Percentiles rank a stretch among this genome's conserved stretches.
Conservation (phyloP, 768 basidiomycete genomes). For the Xerocomellus chrysenteron region DNA sequence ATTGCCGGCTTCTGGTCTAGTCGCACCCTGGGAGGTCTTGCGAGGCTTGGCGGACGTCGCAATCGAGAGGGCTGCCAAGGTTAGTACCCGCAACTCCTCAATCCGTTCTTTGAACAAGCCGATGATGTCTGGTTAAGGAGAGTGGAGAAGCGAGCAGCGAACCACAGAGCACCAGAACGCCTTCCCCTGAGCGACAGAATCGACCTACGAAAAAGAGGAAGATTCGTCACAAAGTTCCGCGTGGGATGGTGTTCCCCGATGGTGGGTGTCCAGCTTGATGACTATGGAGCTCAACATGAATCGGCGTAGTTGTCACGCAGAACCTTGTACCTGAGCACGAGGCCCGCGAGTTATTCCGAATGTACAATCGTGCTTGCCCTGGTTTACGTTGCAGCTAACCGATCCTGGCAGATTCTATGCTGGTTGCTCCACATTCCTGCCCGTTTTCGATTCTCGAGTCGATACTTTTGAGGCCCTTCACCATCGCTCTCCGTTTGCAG, state of each 20-base stretch:
- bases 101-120: conserved; percentile 1
- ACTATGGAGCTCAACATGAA: neutral
- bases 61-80: conserved; percentile 75
- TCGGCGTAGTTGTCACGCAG: conserved; percentile 72
- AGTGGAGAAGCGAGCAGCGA: conserved; percentile 71
- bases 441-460: conserved; percentile 78
- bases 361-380: conserved; percentile 43
- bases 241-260: conserved; percentile 70
- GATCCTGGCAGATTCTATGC: conserved; percentile 67
- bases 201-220: conserved; percentile 73
- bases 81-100: conserved; percentile 27
- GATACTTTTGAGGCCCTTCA: conserved; percentile 88
- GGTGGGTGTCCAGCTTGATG: conserved; percentile 41
- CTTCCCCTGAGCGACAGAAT: conserved; percentile 67
- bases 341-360: conserved; percentile 81
- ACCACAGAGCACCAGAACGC: conserved; percentile 70
- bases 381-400: conserved; percentile 12
- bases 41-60: conserved; percentile 81
- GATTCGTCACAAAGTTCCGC: conserved; percentile 59
- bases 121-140: conserved; percentile 46
- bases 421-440: conserved; percentile 89
- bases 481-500: conserved; percentile 88
- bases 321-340: conserved; percentile 78
- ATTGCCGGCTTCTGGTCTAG: conserved; percentile 75
- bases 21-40: conserved; percentile 86